phyloP scores from a whole-genome alignment of 2,329 filamentous ascomycete species.

The Penicillium sp. region DNA sequence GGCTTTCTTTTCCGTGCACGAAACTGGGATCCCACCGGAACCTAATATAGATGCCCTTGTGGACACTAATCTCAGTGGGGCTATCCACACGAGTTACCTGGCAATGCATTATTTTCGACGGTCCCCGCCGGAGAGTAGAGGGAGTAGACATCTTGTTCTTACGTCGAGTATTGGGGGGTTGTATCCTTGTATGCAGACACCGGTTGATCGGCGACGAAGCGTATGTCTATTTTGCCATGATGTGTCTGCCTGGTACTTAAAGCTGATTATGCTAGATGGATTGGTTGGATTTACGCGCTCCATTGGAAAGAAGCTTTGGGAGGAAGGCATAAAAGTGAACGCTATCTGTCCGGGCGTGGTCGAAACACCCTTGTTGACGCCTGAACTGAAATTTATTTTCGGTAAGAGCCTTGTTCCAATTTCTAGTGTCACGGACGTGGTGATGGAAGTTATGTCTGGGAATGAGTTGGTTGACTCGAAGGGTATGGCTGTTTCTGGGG shows the following conservation, averaged over 20 bases:
- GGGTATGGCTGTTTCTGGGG: slow-evolving; percentile 7
- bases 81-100: slow-evolving; percentile 43
- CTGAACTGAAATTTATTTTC: slow-evolving; percentile 15
- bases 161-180: slow-evolving; percentile 40
- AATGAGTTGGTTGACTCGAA: slow-evolving; percentile 13
- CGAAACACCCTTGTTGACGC: slow-evolving; percentile 35
- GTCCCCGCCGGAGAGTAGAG: slow-evolving; percentile 17
- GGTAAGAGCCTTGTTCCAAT: background rate
- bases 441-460: background rate
- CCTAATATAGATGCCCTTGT: slow-evolving; percentile 20
- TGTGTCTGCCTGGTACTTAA: fast-evolving
- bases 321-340: slow-evolving; percentile 41
- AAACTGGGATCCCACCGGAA: background rate
- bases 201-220: slow-evolving; percentile 41
- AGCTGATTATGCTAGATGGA: slow-evolving; percentile 18
- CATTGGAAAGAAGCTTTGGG: slow-evolving; percentile 34
- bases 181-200: slow-evolving; percentile 33
- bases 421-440: background rate
- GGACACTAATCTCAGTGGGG: slow-evolving; percentile 44
- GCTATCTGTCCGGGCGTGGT: slow-evolving; percentile 31
- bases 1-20: slow-evolving; percentile 36
- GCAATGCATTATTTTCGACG: slow-evolving; percentile 44
- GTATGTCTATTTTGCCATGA: slow-evolving; percentile 14
- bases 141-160: slow-evolving; percentile 31
- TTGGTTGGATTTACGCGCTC: slow-evolving; percentile 41